Evolutionary conservation across 306 rosid species (phyloP).

Genomic region (Cicer arietinum): DNA sequence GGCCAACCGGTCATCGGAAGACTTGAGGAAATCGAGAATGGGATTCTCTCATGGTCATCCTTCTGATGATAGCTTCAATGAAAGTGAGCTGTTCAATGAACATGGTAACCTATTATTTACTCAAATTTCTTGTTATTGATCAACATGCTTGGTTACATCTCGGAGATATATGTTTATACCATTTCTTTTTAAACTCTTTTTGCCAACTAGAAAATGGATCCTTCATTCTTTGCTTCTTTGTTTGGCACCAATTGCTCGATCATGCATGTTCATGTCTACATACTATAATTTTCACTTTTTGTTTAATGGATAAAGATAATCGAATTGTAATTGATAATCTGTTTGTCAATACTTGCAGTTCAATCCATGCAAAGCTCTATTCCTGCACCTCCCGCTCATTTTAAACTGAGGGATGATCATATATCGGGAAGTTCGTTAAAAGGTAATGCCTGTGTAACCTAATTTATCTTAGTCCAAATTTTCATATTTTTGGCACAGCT

Average conservation of each 20-base stretch:
- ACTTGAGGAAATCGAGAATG: slow-evolving; percentile 96
- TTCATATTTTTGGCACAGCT: slow-evolving; percentile 25
- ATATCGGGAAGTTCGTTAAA: slow-evolving; percentile 93
- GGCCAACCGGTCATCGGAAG: slow-evolving; percentile 86
- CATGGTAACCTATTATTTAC: slow-evolving; percentile 68
- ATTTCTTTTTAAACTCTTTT: background rate
- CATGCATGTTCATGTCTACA: slow-evolving; percentile 10
- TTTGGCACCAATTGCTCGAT: background rate
- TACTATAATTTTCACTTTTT: slow-evolving; percentile 29
- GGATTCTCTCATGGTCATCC: slow-evolving; percentile 85
- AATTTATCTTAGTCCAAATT: slow-evolving; percentile 19
- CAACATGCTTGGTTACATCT: background rate
- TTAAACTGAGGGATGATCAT: slow-evolving; percentile 87
- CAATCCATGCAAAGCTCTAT: slow-evolving; percentile 87
- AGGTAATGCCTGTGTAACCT: slow-evolving; percentile 58
- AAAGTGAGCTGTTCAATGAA: slow-evolving; percentile 76
- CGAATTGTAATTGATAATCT: slow-evolving; percentile 36
- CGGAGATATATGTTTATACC: slow-evolving; percentile 12
- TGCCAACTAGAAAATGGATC: slow-evolving; percentile 19
- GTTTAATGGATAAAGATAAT: slow-evolving; percentile 12
- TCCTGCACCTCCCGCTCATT: slow-evolving; percentile 93
- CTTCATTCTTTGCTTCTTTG: slow-evolving; percentile 15
- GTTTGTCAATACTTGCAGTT: slow-evolving; percentile 58
- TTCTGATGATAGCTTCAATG: slow-evolving; percentile 84
- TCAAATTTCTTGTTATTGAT: slow-evolving; percentile 26